Evolutionary conservation across 768 basidiomycete species (phyloP).

Genomic region (Hygrophorus pudorinus): DNA sequence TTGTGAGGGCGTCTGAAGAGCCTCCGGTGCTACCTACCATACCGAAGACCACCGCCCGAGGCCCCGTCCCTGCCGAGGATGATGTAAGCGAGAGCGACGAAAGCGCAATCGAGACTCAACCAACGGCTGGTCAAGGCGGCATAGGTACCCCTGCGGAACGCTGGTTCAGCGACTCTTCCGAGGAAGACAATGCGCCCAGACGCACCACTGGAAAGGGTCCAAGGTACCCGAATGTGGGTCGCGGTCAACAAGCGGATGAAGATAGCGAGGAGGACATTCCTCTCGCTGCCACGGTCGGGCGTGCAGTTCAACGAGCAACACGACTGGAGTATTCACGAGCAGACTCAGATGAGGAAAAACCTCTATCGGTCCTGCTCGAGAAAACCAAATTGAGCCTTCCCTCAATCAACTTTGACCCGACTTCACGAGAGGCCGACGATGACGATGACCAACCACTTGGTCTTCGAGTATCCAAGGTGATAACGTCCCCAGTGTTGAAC

Average conservation of each 20-base stretch:
- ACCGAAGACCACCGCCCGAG: conserved; percentile 23
- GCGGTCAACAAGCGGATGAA: conserved; percentile 21
- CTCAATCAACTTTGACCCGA: conserved; percentile 29
- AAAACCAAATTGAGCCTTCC: conserved; percentile 34
- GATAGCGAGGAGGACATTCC: conserved; percentile 80
- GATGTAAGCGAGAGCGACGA: conserved; percentile 42
- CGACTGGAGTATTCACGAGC: conserved; percentile 14
- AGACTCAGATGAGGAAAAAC: conserved; percentile 66
- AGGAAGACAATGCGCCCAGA: conserved; percentile 38
- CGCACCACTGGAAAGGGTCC: conserved; percentile 52
- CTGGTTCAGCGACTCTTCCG: conserved; percentile 54
- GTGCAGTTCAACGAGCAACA: conserved; percentile 37
- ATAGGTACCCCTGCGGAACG: conserved; percentile 8
- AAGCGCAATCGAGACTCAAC: conserved; percentile 9
- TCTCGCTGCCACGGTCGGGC: conserved; percentile 51
- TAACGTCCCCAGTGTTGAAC: conserved; percentile 13
- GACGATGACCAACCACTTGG: conserved; percentile 70
- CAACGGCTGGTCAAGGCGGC: conserved; percentile 11
- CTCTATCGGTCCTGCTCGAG: conserved; percentile 51
- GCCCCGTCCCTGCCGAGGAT: conserved; percentile 29
- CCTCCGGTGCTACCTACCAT: conserved; percentile 39
- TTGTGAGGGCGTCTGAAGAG: conserved; percentile 22
- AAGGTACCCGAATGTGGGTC: conserved; percentile 31
- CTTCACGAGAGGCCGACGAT: conserved; percentile 22
- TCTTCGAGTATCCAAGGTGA: conserved; percentile 47